Evolutionary conservation across 1,284 basidiomycete genomes (phyloP).

Genomic region (Leccinum variabile): DNA sequence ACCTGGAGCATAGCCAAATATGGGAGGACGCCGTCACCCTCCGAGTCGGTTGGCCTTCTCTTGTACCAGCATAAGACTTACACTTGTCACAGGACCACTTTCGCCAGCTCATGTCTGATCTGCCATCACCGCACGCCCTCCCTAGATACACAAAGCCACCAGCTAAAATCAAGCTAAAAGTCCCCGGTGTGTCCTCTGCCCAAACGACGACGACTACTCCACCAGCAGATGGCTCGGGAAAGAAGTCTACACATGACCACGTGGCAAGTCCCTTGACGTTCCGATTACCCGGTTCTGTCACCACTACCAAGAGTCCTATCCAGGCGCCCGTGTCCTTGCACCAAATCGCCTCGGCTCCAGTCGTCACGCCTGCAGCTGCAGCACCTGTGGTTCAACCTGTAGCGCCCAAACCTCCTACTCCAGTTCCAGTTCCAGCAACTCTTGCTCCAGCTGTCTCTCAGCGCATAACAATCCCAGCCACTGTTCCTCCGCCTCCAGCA

Average conservation of each 20-base stretch:
- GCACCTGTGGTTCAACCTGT: conserved; percentile 13
- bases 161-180: conserved; percentile 67
- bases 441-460: conserved; percentile 22
- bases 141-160: conserved; percentile 58
- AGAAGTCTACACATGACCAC: conserved; percentile 28
- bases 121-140: conserved; percentile 62
- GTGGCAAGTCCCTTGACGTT: conserved; percentile 29
- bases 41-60: conserved; percentile 46
- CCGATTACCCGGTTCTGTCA: conserved; percentile 30
- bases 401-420: conserved; percentile 16
- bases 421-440: conserved; percentile 25
- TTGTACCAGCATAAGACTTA: conserved; percentile 14
- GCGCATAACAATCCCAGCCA: conserved; percentile 27
- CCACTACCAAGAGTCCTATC: conserved; percentile 22
- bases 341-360: conserved; percentile 19
- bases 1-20: conserved; percentile 72
- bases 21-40: conserved; percentile 72
- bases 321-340: conserved; percentile 23
- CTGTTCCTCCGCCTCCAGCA: conserved; percentile 6
- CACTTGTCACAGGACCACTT: conserved; percentile 57
- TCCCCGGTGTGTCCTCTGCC: conserved; percentile 38
- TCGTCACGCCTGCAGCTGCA: conserved; percentile 29
- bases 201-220: conserved; percentile 9
- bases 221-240: conserved; percentile 15
- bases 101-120: conserved; percentile 69